phyloP scores from a whole-genome alignment of 2,329 filamentous ascomycete genomes.

The Trichoderma sp. region DNA sequence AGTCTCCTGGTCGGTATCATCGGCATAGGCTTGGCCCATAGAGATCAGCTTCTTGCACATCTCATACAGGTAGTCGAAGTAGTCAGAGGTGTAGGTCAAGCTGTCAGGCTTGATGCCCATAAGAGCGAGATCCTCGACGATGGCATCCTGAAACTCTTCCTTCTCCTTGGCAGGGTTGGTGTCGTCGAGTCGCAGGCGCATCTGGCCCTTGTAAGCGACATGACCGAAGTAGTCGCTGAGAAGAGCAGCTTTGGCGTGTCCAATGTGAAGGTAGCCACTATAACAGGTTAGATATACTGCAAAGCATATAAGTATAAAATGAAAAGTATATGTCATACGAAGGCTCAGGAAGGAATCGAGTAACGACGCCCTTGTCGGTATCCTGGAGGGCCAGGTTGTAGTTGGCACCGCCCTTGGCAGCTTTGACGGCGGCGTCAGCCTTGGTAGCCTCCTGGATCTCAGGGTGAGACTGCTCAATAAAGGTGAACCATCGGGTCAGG shows the following conservation, averaged over 20 bases:
- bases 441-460: slow-evolving; percentile 72
- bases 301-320: background rate
- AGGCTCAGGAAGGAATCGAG: slow-evolving; percentile 89
- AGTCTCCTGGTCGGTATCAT: slow-evolving; percentile 86
- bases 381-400: slow-evolving; percentile 87
- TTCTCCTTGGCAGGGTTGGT: slow-evolving; percentile 98
- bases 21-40: slow-evolving; percentile 85
- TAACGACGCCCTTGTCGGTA: slow-evolving; percentile 84
- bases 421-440: slow-evolving; percentile 66
- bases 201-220: slow-evolving; percentile 84
- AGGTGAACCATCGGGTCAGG: slow-evolving; percentile 81
- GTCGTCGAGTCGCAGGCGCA: slow-evolving; percentile 92
- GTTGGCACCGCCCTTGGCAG: slow-evolving; percentile 75
- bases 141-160: slow-evolving; percentile 91
- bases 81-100: slow-evolving; percentile 88
- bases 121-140: slow-evolving; percentile 83
- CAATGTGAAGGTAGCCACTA: slow-evolving; percentile 86
- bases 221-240: slow-evolving; percentile 97
- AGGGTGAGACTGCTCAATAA: slow-evolving; percentile 76
- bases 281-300: slow-evolving; percentile 11
- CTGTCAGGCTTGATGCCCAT: slow-evolving; percentile 90
- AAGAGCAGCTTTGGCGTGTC: slow-evolving; percentile 89
- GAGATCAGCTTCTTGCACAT: slow-evolving; percentile 81
- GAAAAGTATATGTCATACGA: slow-evolving; percentile 53
- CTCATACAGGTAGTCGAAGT: slow-evolving; percentile 90